These are phyloP conservation scores for Fusarium miscanthi DNA, from an alignment of 2,329 filamentous ascomycete genomes.

Conservation along the genomic window DNA sequence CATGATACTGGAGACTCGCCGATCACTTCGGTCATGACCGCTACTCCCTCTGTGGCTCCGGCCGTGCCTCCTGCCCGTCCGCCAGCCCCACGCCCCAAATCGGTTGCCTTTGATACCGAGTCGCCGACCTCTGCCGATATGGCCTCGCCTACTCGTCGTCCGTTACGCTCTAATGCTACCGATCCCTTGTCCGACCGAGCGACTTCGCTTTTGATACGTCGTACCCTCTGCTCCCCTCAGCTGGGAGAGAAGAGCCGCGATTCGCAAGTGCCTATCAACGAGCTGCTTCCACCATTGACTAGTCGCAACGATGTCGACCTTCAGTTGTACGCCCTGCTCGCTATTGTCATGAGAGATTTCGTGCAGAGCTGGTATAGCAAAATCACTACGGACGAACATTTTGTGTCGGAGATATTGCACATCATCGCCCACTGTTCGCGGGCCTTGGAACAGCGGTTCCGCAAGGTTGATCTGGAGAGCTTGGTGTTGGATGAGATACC, in stretches of 20 bases:
- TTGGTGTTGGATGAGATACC: slow-evolving; percentile 90
- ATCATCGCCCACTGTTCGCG: slow-evolving; percentile 93
- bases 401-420: slow-evolving; percentile 88
- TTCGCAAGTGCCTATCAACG: slow-evolving; percentile 71
- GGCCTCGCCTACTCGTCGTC: slow-evolving; percentile 44
- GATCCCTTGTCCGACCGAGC: slow-evolving; percentile 78
- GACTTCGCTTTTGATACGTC: slow-evolving; percentile 84
- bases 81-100: slow-evolving; percentile 40
- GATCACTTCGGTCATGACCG: slow-evolving; percentile 46
- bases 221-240: slow-evolving; percentile 82
- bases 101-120: slow-evolving; percentile 38
- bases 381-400: slow-evolving; percentile 89
- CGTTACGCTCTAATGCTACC: slow-evolving; percentile 50
- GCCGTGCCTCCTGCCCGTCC: slow-evolving; percentile 37
- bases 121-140: slow-evolving; percentile 38
- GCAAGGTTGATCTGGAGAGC: slow-evolving; percentile 84
- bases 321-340: slow-evolving; percentile 91
- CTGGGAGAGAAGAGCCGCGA: slow-evolving; percentile 66
- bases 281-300: slow-evolving; percentile 88
- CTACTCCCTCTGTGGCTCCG: slow-evolving; percentile 32
- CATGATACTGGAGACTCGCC: slow-evolving; percentile 41
- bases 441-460: slow-evolving; percentile 85
- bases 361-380: slow-evolving; percentile 93
- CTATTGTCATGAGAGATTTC: slow-evolving; percentile 89
- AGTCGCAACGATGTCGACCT: slow-evolving; percentile 94